Evolutionary conservation across 768 basidiomycete species (phyloP), one percentile per base, ranked within the genome.

Genomic region (Podaxis sp.): DNA sequence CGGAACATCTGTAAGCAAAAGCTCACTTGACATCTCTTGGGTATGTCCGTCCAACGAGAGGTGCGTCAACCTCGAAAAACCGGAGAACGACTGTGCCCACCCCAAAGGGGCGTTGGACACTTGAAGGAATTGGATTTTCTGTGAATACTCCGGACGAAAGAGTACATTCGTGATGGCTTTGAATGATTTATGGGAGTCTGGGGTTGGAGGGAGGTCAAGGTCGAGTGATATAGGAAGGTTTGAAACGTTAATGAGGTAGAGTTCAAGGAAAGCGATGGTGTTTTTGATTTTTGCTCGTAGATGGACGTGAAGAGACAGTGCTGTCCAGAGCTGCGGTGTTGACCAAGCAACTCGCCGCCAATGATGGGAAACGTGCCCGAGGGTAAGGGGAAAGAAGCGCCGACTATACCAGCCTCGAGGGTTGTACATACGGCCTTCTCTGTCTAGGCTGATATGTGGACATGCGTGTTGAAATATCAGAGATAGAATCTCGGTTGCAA

Each of bases 391-490:
- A 20, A 37, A 38, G 54, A 56, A 56, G 37, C 54, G 54, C 11
- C 15, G 22, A 20, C 54, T 56, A 24, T 38, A 56, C 54, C 54
- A 56, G 12, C 54, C 36, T 20, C 36, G 54, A 13, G 36, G 36
- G 20, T 56, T 56, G 22, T 56, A 24, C 22, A 17, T n/a, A 4
- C 54, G 54, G n/a, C 22, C 37, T n/a, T 56, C 54, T 20, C 54
- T n/a, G 54, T 56, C 54, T 20, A 56, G 24, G 20, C 38, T 4
- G n/a, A 56, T 56, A 36, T 40, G 24, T 38, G 54, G 54, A 15
- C 54, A 56, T 37, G 54, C 22, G 36, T 37, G 37, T 56, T 56
- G 54, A 36, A 56, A 56, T 30, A 56, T 56, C 17, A 37, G n/a
- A 24, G 54, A 56, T 7, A 56, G 36, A 4, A 56, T 38, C 37